Base-by-base conservation (phyloP, 768 basidiomycete species). In the Russula vinacea region DNA sequence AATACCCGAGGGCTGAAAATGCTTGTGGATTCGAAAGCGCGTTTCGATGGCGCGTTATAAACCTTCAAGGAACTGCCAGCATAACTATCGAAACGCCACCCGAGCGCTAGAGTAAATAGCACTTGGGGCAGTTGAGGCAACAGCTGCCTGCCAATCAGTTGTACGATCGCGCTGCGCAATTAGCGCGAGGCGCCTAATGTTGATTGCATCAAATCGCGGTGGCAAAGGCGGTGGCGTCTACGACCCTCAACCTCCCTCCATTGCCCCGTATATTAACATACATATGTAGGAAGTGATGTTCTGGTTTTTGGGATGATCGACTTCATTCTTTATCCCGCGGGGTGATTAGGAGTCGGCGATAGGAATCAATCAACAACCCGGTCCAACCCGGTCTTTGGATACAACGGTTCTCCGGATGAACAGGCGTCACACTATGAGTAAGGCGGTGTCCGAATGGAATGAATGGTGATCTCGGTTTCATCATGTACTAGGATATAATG, bases 201-300 rank as follows among this genome's bases (percentile, higher is more conserved):
- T 45, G 42, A 57, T 57, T 17, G 44, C 56, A 58, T 58, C 56
- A 58, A 8, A 58, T 58, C 32, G 29, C 44, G 22, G 44, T 32
- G 56, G 44, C 22, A 3, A 29, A 29, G 29, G 29, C 29, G 29
- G 29, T 29, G 29, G 29, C 29, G 29, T 19, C n/a, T 4, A n/a
- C n/a, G 19, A 44, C 44, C 19, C 44, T 19, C 44, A n/a, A n/a
- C n/a, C n/a, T n/a, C n/a, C n/a, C 11, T n/a, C 44, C 9, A 47
- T 47, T 47, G n/a, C 45, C 11, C n/a, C 44, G 44, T 22, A 44
- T 44, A n/a, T 10, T 11, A 45, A 22, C 9, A n/a, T n/a, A 22
- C 9, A n/a, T n/a, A 22, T 45, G 10, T 5, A 39, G 39, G 6
- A 35, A 35, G 6, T 35, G 8, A 35, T 35, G 35, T 8, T 29